A percentile compares a stretch with the other conserved stretches of the same genome.
Conservation (phyloP, 805 yeast genomes). For the Candida boidinii region DNA sequence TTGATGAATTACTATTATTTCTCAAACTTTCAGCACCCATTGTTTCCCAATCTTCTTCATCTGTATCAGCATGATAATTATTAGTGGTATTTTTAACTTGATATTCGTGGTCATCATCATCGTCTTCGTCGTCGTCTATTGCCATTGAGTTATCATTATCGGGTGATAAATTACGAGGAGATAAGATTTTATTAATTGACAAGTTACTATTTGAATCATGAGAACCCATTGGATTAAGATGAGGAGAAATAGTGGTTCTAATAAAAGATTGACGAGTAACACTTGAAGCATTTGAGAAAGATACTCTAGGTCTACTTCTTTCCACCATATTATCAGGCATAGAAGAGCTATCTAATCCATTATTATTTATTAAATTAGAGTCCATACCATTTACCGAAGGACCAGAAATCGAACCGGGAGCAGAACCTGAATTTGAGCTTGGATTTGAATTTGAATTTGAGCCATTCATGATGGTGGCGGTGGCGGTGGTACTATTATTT, state of each 20-base stretch:
- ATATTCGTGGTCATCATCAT: not conserved
- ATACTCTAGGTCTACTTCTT: conserved; percentile 23
- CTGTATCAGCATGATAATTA: conserved; percentile 54
- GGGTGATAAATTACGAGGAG: conserved; percentile 12
- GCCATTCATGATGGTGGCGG: not conserved
- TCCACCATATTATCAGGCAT: conserved; percentile 17
- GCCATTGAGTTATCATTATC: conserved; percentile 1
- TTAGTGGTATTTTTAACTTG: not conserved
- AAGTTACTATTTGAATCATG: conserved; percentile 20
- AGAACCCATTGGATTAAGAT: conserved; percentile 15
- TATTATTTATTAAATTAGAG: too few species aligned
- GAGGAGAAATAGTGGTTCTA: conserved; percentile 22
- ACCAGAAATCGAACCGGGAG: conserved; percentile 23
- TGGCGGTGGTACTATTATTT: not conserved
- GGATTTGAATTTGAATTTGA: conserved; percentile 22
- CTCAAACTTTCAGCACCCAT: conserved; percentile 69
- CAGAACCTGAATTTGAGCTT: conserved; percentile 32
- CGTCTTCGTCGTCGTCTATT: not conserved
- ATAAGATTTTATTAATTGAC: conserved; percentile 9
- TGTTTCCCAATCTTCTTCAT: conserved; percentile 94
- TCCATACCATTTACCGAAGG: conserved; percentile 6
- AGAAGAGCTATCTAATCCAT: conserved; percentile 14
- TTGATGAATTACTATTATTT: conserved; percentile 14
- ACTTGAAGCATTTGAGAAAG: conserved; percentile 25
- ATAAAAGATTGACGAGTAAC: conserved; percentile 32